These are phyloP conservation scores for Sisymbrium irio DNA, from an alignment of 345 rosid genomes.

Conservation along the genomic window DNA sequence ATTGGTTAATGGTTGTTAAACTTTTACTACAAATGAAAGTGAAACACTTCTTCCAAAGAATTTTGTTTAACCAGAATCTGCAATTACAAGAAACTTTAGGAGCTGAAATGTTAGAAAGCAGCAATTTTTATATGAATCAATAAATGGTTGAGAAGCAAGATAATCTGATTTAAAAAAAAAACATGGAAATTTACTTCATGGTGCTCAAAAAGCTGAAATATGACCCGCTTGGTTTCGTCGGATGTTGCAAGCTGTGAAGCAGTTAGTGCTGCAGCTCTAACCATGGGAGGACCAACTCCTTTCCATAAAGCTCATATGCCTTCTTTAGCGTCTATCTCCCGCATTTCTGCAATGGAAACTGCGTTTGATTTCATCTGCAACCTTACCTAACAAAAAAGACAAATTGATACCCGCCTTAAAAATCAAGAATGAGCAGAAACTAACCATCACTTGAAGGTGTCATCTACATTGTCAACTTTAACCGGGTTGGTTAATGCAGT, in stretches of 20 bases:
- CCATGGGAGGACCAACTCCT: constrained; percentile 95
- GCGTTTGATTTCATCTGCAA: constrained; percentile 66
- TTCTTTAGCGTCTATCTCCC: constrained; percentile 59
- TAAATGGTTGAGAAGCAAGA: background rate
- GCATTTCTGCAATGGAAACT: constrained; percentile 53
- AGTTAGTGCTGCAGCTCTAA: constrained; percentile 85
- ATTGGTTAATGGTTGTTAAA: background rate
- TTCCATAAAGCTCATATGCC: constrained; percentile 90
- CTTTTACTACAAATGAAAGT: constrained; percentile 67
- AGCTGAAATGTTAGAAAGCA: background rate
- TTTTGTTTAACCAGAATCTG: constrained; percentile 63
- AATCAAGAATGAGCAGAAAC: constrained; percentile 3
- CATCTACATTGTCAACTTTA: constrained; percentile 78
- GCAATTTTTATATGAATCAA: background rate
- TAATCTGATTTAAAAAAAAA: background rate
- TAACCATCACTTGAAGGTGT: background rate
- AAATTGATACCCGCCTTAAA: constrained; percentile 12
- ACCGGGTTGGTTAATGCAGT: constrained; percentile 82
- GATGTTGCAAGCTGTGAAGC: constrained; percentile 92
- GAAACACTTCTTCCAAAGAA: constrained; percentile 69
- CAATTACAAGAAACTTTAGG: constrained; percentile 26
- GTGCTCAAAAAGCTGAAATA: constrained; percentile 28
- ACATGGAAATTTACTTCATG: constrained; percentile 30
- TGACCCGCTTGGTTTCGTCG: constrained; percentile 88
- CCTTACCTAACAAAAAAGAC: constrained; percentile 54